phyloP scores from a whole-genome alignment of 345 rosid species.

The Populus deltoides region DNA sequence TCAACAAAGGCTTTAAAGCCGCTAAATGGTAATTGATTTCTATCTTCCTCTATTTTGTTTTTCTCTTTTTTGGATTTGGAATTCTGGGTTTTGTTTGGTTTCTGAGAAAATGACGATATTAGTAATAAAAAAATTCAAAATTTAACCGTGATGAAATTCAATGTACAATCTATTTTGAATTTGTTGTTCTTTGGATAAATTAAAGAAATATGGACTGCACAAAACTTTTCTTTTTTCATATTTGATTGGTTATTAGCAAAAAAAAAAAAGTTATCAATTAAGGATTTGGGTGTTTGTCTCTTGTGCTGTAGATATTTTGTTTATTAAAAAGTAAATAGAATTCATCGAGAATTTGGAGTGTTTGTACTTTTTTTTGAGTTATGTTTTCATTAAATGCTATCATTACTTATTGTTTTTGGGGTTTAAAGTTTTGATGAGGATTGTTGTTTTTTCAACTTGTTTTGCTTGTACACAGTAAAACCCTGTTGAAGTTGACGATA shows the following conservation, averaged over 20 bases:
- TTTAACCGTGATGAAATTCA: background rate
- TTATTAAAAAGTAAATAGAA: background rate
- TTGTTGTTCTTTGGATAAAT: background rate
- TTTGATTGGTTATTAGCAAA: too few species aligned
- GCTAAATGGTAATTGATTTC: slow-evolving; percentile 57
- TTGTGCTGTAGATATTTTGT: background rate
- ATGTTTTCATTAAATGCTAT: background rate
- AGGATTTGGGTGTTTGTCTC: background rate
- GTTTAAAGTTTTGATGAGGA: too few species aligned
- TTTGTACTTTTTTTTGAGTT: background rate
- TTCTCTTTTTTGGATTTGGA: background rate
- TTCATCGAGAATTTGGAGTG: background rate
- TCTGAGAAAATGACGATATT: background rate
- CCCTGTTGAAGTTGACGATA: slow-evolving; percentile 70
- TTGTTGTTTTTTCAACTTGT: background rate
- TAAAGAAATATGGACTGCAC: background rate
- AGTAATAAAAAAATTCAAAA: background rate
- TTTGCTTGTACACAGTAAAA: slow-evolving; percentile 57
- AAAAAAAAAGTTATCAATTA: background rate
- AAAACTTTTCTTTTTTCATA: too few species aligned
- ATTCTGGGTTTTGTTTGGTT: background rate
- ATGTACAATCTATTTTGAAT: background rate
- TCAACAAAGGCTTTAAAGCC: slow-evolving; percentile 87
- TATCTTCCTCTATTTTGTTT: background rate
- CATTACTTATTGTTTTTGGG: background rate